Base-by-base conservation (phyloP, 495 filamentous ascomycete genomes). In the Daldinia childiae region DNA sequence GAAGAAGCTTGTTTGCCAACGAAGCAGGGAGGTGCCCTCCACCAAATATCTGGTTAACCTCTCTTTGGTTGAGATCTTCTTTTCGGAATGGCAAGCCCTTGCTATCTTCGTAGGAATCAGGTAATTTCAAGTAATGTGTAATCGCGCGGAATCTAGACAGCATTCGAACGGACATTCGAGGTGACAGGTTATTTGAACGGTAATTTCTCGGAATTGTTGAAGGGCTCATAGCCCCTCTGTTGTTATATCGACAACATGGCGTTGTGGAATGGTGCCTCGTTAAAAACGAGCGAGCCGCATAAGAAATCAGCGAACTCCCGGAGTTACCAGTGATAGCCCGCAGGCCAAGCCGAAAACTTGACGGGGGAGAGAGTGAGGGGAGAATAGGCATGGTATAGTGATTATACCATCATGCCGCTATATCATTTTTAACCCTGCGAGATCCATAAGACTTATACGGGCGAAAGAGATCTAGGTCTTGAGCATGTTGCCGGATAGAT, bases 11-110 rank as follows among this genome's bases (percentile, higher is more conserved):
- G 73, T 94, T 94, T 54, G 87, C 94, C 21, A 81, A 72, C 3
- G 76, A 67, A 1, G 80, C 78, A 24, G 82, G 75, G 24, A 91
- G 73, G 11, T 81, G 78, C 0, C 79, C 74, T 1, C 89, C 88
- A 68, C 89, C 88, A 68, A 97, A 95, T 4, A 95, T 86, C 11
- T 66, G 52, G 8, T 84, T 79, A n/a, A 92, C 83, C 50, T 92
- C 87, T 6, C 78, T 72, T 12, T 83, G 78, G 1, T 83, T 81
- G 15, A 92, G 81, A 6, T 83, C 80, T 7, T 76, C 71, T 11
- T 58, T 64, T 55, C 81, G 75, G 59, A 87, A 89, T 3, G 79
- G 79, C 11, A 88, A 77, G 0, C 87, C 87, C 1, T 75, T 48
- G 57, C 74, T 71, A 64, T 87, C 84, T 27, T 64, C 66, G 68